Base-by-base conservation (phyloP, 2,329 filamentous ascomycete species). In the Colletotrichum lentis region DNA sequence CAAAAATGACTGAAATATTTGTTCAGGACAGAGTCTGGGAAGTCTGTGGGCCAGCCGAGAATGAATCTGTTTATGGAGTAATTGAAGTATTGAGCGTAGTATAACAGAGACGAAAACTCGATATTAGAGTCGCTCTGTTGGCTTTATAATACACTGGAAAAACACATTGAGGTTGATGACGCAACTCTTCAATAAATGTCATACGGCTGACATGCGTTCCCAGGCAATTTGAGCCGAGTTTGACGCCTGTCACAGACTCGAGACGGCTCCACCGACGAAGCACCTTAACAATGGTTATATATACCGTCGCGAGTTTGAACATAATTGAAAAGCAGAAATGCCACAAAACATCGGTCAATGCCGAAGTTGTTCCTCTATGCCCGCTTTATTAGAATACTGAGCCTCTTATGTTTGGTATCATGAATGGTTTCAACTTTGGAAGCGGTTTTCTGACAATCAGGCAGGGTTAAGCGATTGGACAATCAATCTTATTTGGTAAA, bases 191-290 rank as follows among this genome's bases (percentile, higher is more conserved):
- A n/a, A n/a, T n/a, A 16, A 37, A 18, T 62, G 52, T 52, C 52
- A 56, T 39, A 8, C 31, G 37, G 12, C 24, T 67, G 58, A 39
- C 58, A 67, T 20, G 59, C 52, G 64, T 14, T 31, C 18, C 57
- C 37, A 52, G 27, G 35, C 20, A 20, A 10, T 12, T 27, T 14
- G 35, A 18, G 27, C 52, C 24, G 11, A 37, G 31, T 11, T 27
- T 57, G 52, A 46, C 52, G 39, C 50, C 35, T 62, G 43, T 55
- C 50, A 66, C 57, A 66, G 5, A 62, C 58, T 20, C 59, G 59
- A 67, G 59, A 67, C 52, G 35, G 46, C 50, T 44, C 58, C 58
- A 56, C 24, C 31, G 11, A 5, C 18, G 22, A 49, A 35, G 43
- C 35, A 62, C 39, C 64, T 57, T 57, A 47, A 44, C 14, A 39